phyloP scores from a whole-genome alignment of 805 yeast species.

The Naumovozyma castellii region DNA sequence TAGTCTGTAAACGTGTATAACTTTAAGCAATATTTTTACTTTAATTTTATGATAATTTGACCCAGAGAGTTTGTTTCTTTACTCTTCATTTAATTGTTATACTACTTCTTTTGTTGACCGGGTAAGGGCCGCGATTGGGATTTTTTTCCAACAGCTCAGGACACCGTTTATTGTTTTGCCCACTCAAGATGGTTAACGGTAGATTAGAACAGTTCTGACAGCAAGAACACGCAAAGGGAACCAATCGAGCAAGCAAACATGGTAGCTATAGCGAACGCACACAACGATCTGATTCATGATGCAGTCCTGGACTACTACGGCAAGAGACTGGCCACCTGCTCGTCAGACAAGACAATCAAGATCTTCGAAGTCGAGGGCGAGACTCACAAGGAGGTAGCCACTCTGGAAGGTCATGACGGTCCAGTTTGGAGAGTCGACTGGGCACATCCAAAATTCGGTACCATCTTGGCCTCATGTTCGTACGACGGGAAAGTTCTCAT shows the following conservation, averaged over 20 bases:
- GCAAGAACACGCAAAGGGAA: not conserved
- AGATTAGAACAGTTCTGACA: too few relatives aligned
- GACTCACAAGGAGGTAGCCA: slow-evolving; percentile 69
- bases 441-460: slow-evolving; percentile 98
- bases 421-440: slow-evolving; percentile 98
- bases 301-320: slow-evolving; percentile 97
- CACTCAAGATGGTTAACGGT: too few relatives aligned
- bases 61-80: too few relatives aligned
- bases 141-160: too few relatives aligned
- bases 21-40: too few relatives aligned
- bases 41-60: too few relatives aligned
- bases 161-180: too few relatives aligned
- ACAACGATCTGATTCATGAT: slow-evolving; percentile 88
- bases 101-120: too few relatives aligned
- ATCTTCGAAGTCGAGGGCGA: slow-evolving; percentile 87
- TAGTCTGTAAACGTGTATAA: too few relatives aligned
- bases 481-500: slow-evolving; percentile 90
- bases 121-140: too few relatives aligned
- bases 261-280: slow-evolving; percentile 88
- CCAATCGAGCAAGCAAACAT: slow-evolving; percentile 3
- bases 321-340: slow-evolving; percentile 88
- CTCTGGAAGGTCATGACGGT: slow-evolving; percentile 89
- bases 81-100: too few relatives aligned
- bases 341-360: slow-evolving; percentile 92
- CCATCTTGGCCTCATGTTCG: slow-evolving; percentile 86